phyloP scores from a whole-genome alignment of 306 rosid genomes.

The Geum urbanum region DNA sequence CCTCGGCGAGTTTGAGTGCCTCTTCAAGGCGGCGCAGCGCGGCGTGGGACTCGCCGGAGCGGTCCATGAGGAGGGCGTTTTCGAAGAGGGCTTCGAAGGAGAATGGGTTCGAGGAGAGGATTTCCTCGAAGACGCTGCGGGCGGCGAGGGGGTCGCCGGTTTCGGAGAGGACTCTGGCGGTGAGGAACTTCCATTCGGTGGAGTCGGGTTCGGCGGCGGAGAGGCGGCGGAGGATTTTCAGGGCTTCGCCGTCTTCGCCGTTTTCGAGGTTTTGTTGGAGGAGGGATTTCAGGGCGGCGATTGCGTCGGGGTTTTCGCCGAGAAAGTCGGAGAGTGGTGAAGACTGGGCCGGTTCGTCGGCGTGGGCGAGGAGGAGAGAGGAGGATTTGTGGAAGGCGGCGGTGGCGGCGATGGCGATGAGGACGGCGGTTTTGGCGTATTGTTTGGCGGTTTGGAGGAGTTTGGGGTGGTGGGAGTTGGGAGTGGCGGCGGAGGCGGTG shows the following conservation, averaged over 20 bases:
- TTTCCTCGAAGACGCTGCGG: slow-evolving; percentile 55
- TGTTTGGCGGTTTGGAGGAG: slow-evolving; percentile 35
- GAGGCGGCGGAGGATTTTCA: slow-evolving; percentile 49
- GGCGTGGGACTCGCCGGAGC: slow-evolving; percentile 64
- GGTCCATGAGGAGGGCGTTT: slow-evolving; percentile 81
- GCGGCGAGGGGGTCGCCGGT: slow-evolving; percentile 49
- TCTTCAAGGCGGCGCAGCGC: slow-evolving; percentile 59
- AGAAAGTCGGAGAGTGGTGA: slow-evolving; percentile 56
- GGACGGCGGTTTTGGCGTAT: slow-evolving; percentile 54
- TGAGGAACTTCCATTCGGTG: slow-evolving; percentile 74
- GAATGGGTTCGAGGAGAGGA: slow-evolving; percentile 49
- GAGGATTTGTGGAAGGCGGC: slow-evolving; percentile 40
- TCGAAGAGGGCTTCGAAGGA: slow-evolving; percentile 80
- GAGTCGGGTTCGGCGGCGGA: slow-evolving; percentile 52
- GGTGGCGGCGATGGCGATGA: slow-evolving; percentile 47
- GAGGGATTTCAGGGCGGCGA: slow-evolving; percentile 52
- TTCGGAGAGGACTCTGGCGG: slow-evolving; percentile 53
- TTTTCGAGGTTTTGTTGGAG: slow-evolving; percentile 74
- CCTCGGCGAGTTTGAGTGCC: slow-evolving; percentile 63
- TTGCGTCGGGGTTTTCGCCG: slow-evolving; percentile 53
- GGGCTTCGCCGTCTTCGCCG: slow-evolving; percentile 70
- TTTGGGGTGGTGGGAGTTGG: slow-evolving; percentile 23
- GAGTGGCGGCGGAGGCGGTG: slow-evolving; percentile 29
- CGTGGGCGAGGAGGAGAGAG: slow-evolving; percentile 55
- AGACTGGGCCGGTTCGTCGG: slow-evolving; percentile 41